Base-by-base conservation (phyloP, 176 grass and related monocot genomes). In the Zizania latifolia region DNA sequence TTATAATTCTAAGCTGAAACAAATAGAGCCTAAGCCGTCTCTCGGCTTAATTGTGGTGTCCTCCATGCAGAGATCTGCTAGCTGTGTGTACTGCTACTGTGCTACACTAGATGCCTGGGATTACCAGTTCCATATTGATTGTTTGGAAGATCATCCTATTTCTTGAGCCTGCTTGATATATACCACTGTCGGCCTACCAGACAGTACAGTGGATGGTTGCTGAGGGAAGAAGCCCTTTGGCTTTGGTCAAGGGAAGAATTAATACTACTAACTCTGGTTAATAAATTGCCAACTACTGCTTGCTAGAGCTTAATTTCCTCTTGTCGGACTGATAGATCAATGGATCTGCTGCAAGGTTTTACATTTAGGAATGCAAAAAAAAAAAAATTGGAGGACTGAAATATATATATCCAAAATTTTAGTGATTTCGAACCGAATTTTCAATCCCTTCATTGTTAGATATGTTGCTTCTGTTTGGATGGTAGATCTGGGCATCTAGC, bases 21-120 rank as follows among this genome's bases (percentile, higher is more conserved):
- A n/a, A n/a, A n/a, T n/a, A n/a, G n/a, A n/a, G 75, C 71, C 80
- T 76, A 83, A 76, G 72, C 54, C 40, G 64, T 54, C 81, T 76
- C 72, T 62, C 50, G 40, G 62, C 31, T 21, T 83, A 51, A 83
- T 24, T 76, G 14, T 16, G 9, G 51, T 60, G 71, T 51, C 23
- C 32, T 81, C 62, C 72, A 51, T 37, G 0, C 17, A 48, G 48
- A 81, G 10, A 8, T 39, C 15, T 16, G 35, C 27, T 31, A 51
- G 3, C 36, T 28, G 8, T 19, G 41, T 8, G 48, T 36, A 44
- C 8, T 46, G 19, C 48, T 51, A 67, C 71, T 83, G 71, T 75
- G 41, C 26, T 8, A n/a, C 45, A 50, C 48, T 22, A 51, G 1
- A 17, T 73, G 44, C 62, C 38, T 68, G 19, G 1, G 62, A 28